phyloP scores from a whole-genome alignment of 2,329 filamentous ascomycete species.

The Rachicladosporium sp. region DNA sequence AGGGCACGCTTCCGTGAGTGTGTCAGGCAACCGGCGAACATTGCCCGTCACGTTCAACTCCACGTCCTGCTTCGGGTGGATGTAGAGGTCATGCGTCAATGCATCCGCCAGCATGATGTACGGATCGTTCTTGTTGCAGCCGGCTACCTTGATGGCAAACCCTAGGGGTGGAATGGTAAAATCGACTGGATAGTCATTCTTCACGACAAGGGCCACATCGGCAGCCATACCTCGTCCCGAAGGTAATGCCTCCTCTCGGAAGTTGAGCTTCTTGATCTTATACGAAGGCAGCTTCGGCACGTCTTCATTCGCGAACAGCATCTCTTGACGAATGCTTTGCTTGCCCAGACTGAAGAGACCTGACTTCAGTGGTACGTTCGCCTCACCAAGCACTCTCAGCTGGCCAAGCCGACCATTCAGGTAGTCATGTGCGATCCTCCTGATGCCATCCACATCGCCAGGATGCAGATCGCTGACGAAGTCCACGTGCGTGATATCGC shows the following conservation, averaged over 20 bases:
- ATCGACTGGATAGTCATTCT: conserved; percentile 68
- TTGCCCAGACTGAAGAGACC: conserved; percentile 69
- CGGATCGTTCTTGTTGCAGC: conserved; percentile 59
- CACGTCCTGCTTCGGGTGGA: conserved; percentile 58
- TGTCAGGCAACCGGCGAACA: conserved; percentile 60
- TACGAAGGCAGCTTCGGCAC: conserved; percentile 70
- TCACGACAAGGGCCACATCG: conserved; percentile 59
- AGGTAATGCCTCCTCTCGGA: conserved; percentile 55
- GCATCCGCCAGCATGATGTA: conserved; percentile 71
- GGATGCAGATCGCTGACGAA: conserved; percentile 65
- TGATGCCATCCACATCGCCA: conserved; percentile 64
- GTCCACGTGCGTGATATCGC: conserved; percentile 64
- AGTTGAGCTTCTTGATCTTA: conserved; percentile 67
- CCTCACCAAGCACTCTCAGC: conserved; percentile 61
- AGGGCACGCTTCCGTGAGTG: conserved; percentile 62
- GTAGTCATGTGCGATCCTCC: conserved; percentile 77
- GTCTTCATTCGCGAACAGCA: conserved; percentile 61
- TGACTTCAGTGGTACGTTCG: conserved; percentile 61
- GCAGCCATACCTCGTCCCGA: conserved; percentile 58
- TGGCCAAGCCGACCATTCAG: conserved; percentile 62
- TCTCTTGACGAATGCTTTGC: conserved; percentile 59
- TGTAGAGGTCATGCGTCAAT: conserved; percentile 51
- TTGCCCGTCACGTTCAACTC: conserved; percentile 58
- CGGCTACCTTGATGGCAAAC: conserved; percentile 75
- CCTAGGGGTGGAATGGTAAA: conserved; percentile 66